Evolutionary conservation across 352 stramenopile genomes (phyloP).

Genomic region (Phytophthora litchii): DNA sequence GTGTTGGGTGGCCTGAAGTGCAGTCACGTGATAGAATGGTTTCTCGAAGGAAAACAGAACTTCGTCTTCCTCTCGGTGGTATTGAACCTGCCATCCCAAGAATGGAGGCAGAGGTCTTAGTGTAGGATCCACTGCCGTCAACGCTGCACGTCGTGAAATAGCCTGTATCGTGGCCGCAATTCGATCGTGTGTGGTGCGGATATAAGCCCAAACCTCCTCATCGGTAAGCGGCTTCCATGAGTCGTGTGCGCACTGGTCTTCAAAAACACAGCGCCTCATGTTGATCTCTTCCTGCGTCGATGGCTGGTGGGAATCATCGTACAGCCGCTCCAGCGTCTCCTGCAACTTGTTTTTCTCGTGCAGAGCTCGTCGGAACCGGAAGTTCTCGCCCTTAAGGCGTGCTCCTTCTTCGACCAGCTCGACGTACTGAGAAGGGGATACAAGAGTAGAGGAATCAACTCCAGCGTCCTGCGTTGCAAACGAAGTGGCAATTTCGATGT

Average conservation of each 20-base stretch:
- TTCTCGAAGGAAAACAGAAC: slow-evolving; percentile 59
- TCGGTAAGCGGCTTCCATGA: slow-evolving; percentile 32
- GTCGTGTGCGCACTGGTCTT: slow-evolving; percentile 20
- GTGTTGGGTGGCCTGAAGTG: slow-evolving; percentile 42
- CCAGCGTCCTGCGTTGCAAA: not conserved
- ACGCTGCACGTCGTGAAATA: slow-evolving; percentile 18
- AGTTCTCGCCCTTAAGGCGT: slow-evolving; percentile 50
- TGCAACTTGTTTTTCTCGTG: slow-evolving; percentile 56
- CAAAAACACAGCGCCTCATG: slow-evolving; percentile 9
- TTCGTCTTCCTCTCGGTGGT: slow-evolving; percentile 36
- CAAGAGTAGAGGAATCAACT: not conserved
- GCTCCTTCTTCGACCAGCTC: slow-evolving; percentile 42
- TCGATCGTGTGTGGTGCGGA: slow-evolving; percentile 29
- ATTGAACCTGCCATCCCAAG: slow-evolving; percentile 51
- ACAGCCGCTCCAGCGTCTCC: slow-evolving; percentile 51
- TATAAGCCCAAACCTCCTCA: slow-evolving; percentile 24
- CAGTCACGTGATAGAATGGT: slow-evolving; percentile 46
- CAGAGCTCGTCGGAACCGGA: slow-evolving; percentile 43
- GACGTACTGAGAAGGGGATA: slow-evolving; percentile 36
- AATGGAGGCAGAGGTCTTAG: slow-evolving; percentile 40
- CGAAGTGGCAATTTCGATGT: too few species aligned
- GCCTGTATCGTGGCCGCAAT: slow-evolving; percentile 36
- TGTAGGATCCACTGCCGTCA: slow-evolving; percentile 3
- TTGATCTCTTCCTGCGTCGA: slow-evolving; percentile 20
- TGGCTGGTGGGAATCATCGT: slow-evolving; percentile 34